phyloP scores from a whole-genome alignment of 1,284 basidiomycete genomes.

The Marasmius sp. region DNA sequence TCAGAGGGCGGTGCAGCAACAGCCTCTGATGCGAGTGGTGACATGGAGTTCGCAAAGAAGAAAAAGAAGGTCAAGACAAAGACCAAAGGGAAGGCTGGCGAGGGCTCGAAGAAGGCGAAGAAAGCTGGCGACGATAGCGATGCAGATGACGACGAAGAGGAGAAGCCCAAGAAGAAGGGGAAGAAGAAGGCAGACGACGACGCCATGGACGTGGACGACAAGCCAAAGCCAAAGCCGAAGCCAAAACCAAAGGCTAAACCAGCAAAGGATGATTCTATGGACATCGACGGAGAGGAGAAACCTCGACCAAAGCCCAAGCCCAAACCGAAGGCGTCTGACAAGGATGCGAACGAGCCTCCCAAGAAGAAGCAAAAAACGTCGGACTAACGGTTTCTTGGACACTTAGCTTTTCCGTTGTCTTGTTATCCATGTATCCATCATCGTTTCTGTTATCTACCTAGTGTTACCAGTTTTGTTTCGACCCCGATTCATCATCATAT shows the following conservation, averaged over 20 bases:
- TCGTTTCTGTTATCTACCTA: background rate
- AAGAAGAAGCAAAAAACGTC: constrained; percentile 30
- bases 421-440: background rate
- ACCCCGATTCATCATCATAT: no score
- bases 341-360: constrained; percentile 35
- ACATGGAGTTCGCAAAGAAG: constrained; percentile 60
- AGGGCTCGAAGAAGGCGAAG: constrained; percentile 36
- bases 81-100: constrained; percentile 39
- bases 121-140: constrained; percentile 28
- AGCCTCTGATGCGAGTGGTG: constrained; percentile 79
- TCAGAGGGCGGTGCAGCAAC: constrained; percentile 74
- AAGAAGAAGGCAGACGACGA: constrained; percentile 33
- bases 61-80: constrained; percentile 38
- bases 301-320: constrained; percentile 50
- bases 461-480: no score
- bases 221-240: constrained; percentile 48
- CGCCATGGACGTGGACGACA: constrained; percentile 38
- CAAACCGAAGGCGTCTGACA: constrained; percentile 15
- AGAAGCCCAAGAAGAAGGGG: constrained; percentile 29
- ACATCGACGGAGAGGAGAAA: constrained; percentile 40
- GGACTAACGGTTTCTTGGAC: constrained; percentile 18
- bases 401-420: background rate
- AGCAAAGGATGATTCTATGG: constrained; percentile 29
- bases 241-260: constrained; percentile 33
- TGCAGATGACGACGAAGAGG: constrained; percentile 28